phyloP scores from a whole-genome alignment of 2,329 filamentous ascomycete species.

The Xylaria sp. region DNA sequence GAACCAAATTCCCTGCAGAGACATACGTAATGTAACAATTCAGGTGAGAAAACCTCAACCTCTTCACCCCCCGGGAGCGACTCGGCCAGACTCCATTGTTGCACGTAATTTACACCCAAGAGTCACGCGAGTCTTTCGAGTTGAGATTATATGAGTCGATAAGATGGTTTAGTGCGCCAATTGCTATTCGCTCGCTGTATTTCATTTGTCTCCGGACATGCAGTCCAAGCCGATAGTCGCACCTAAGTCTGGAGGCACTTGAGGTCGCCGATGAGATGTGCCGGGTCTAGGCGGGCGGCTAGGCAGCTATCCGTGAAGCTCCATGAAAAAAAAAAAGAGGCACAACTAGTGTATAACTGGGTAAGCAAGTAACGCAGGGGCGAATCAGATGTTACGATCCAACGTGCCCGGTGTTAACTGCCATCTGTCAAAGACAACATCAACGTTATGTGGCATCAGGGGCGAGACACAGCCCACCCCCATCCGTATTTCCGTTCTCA shows the following conservation, averaged over 20 bases:
- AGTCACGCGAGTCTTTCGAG: not conserved
- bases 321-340: not conserved
- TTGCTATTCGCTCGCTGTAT: not conserved
- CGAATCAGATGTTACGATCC: too few relatives aligned
- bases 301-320: not conserved
- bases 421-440: not conserved
- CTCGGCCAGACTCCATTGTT: not conserved
- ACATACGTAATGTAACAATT: constrained; percentile 2
- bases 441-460: not conserved
- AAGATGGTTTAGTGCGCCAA: not conserved
- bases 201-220: not conserved
- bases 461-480: not conserved
- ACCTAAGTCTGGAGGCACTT: not conserved
- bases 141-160: not conserved
- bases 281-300: not conserved
- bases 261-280: not conserved
- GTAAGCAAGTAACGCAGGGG: not conserved
- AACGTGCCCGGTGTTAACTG: not conserved
- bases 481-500: not conserved
- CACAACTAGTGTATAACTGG: not conserved
- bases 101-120: not conserved
- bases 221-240: not conserved
- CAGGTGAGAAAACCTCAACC: constrained; percentile 3
- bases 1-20: not conserved
- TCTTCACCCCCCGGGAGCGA: not conserved